phyloP scores from a whole-genome alignment of 805 yeast genomes.

The Cyberlindnera saturnus region DNA sequence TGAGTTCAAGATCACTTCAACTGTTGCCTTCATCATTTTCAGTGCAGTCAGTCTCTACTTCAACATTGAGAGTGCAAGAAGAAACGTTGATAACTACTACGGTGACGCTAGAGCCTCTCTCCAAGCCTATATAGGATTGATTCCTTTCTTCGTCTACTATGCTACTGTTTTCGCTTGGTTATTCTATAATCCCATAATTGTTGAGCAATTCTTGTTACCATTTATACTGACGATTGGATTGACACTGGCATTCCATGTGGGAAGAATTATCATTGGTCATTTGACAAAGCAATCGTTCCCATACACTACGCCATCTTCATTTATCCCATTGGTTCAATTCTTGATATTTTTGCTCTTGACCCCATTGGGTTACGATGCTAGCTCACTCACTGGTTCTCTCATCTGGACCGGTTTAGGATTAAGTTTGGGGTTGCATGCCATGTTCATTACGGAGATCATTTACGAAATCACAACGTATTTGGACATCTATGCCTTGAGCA shows the following conservation, averaged over 20 bases:
- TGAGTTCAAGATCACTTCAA: conserved; percentile 30
- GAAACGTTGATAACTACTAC: conserved; percentile 48
- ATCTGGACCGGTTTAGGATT: conserved; percentile 64
- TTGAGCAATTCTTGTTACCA: conserved; percentile 39
- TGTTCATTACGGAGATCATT: conserved; percentile 73
- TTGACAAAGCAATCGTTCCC: conserved; percentile 80
- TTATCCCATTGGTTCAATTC: conserved; percentile 53
- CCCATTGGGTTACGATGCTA: conserved; percentile 28
- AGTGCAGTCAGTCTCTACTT: conserved; percentile 52
- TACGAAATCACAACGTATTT: conserved; percentile 72
- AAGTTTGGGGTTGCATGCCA: conserved; percentile 59
- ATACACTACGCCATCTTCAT: conserved; percentile 59
- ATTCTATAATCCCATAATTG: conserved; percentile 46
- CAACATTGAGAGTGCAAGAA: conserved; percentile 64
- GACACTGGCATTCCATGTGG: conserved; percentile 80
- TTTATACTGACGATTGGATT: conserved; percentile 66
- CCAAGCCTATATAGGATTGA: conserved; percentile 45
- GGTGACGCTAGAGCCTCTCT: conserved; percentile 22
- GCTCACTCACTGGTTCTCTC: conserved; percentile 41
- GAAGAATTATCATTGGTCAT: conserved; percentile 83
- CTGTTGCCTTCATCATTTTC: conserved; percentile 39
- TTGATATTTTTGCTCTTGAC: conserved; percentile 21
- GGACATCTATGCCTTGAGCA: conserved; percentile 80
- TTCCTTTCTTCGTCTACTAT: conserved; percentile 51
- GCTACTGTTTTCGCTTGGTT: conserved; percentile 28